Evolutionary conservation across 495 filamentous ascomycete genomes (phyloP), one percentile per base, ranked within the genome.

Genomic region (Bryoglossum gracile): DNA sequence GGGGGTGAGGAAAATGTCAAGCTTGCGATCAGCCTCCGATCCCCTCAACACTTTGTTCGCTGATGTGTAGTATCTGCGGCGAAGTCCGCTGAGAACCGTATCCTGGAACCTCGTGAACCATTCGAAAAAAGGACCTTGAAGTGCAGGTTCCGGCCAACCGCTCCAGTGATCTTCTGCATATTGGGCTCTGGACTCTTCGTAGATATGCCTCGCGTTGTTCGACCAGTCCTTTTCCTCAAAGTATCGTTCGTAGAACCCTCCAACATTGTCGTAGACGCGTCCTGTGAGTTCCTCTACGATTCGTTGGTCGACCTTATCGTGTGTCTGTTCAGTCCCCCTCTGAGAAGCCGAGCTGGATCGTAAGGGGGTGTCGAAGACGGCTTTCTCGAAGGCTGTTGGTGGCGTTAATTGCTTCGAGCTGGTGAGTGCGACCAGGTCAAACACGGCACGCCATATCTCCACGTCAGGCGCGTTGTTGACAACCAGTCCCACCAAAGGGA

Each of bases 231-330:
- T 56, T 33, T 24, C 50, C 38, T 56, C 49, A 28, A 61, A 61
- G 54, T 58, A 62, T 49, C 46, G 43, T 53, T 60, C 57, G 34
- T 42, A 54, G 51, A 54, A 43, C 6, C 56, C 50, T 50, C 58
- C 43, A 34, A 54, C 49, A 62, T 55, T 57, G 26, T 57, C 30
- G 54, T 57, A 55, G 48, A 56, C 53, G 40, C 53, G 46, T 32
- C 59, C 54, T 45, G 53, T 60, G 47, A 62, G 37, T 60, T 60
- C 55, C 53, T 63, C 41, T 38, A 61, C 51, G 34, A 63, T 59
- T 38, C 60, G 55, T 49, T 52, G 36, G 36, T 63, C 51, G 38
- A 61, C 43, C 36, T 63, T 51, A 43, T 61, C 41, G 59, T 63
- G 59, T 54, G 59, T 55, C 53, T 61, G 52, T 40, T 63, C 56